These are phyloP conservation scores for Fusarium abutilonis DNA, from an alignment of 2,329 filamentous ascomycete species.

Conservation along the genomic window DNA sequence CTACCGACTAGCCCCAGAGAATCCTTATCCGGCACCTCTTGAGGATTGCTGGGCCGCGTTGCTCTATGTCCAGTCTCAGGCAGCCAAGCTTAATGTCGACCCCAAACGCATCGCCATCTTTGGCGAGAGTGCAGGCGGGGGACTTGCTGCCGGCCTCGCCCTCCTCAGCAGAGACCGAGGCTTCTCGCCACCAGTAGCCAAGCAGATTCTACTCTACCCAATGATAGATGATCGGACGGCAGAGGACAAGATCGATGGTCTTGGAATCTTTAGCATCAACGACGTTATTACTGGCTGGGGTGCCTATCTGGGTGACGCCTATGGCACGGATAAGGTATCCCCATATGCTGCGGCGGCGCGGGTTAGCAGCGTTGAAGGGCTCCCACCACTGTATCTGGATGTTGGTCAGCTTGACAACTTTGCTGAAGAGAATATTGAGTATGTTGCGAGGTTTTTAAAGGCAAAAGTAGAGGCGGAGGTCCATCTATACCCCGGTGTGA, in stretches of 20 bases:
- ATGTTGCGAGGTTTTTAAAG: neutral
- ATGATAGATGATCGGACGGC: conserved; percentile 26
- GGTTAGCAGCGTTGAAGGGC: neutral
- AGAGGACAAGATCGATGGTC: neutral
- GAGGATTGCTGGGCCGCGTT: conserved; percentile 15
- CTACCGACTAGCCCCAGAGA: conserved; percentile 21
- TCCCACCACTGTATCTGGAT: conserved; percentile 3
- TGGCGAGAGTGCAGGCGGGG: conserved; percentile 27
- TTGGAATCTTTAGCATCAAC: conserved; percentile 5
- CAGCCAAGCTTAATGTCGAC: neutral
- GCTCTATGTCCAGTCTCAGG: neutral
- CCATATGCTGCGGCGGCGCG: neutral
- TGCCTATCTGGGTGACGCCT: conserved; percentile 4
- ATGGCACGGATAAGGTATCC: neutral
- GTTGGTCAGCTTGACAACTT: neutral
- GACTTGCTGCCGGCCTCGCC: conserved; percentile 7
- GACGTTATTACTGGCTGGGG: conserved; percentile 20
- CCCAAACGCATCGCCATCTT: conserved; percentile 16
- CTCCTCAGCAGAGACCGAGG: conserved; percentile 8
- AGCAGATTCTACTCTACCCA: conserved; percentile 16
- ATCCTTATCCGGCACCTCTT: neutral
- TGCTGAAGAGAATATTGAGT: neutral
- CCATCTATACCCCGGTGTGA: conserved; percentile 2
- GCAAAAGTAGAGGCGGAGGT: neutral
- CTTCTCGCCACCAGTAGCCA: conserved; percentile 6